Evolutionary conservation across 805 yeast species (phyloP).

Genomic region (Teunomyces stri): DNA sequence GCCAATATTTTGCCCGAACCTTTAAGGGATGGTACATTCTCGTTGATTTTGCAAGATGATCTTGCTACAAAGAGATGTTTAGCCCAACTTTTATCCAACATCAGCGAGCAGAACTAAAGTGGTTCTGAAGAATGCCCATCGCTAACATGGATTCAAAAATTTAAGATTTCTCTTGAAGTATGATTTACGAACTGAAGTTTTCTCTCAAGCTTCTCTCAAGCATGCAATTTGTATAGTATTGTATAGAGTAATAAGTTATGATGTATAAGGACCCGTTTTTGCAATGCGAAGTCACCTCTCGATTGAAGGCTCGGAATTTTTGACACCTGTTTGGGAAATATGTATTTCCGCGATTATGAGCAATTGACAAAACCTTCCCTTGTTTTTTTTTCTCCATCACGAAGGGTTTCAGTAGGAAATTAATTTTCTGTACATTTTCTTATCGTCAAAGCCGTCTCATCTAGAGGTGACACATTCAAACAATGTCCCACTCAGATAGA

Average conservation of each 20-base stretch:
- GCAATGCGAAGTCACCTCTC: not conserved
- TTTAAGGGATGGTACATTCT: constrained; percentile 82
- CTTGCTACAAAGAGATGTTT: constrained; percentile 83
- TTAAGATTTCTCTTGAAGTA: not conserved
- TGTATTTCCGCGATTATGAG: not conserved
- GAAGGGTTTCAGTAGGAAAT: not conserved
- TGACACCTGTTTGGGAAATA: not conserved
- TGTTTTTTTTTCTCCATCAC: not conserved
- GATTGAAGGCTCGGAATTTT: not conserved
- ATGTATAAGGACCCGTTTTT: not conserved
- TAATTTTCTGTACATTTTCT: not conserved
- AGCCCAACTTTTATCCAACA: constrained; percentile 72
- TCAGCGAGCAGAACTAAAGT: constrained; percentile 31
- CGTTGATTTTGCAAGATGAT: constrained; percentile 77
- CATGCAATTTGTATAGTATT: constrained; percentile 3
- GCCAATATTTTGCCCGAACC: constrained; percentile 84
- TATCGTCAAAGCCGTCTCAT: constrained; percentile 1
- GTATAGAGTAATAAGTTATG: constrained; percentile 2
- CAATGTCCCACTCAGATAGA: constrained; percentile 5
- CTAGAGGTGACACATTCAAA: not conserved
- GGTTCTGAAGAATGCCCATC: not conserved
- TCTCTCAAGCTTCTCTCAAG: not conserved
- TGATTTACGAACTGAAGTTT: not conserved
- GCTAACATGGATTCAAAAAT: not conserved
- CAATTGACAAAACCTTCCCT: not conserved